Evolutionary conservation across 2,329 filamentous ascomycete species (phyloP), one percentile per base, ranked within the genome.

Genomic region (Talaromyces piceae): DNA sequence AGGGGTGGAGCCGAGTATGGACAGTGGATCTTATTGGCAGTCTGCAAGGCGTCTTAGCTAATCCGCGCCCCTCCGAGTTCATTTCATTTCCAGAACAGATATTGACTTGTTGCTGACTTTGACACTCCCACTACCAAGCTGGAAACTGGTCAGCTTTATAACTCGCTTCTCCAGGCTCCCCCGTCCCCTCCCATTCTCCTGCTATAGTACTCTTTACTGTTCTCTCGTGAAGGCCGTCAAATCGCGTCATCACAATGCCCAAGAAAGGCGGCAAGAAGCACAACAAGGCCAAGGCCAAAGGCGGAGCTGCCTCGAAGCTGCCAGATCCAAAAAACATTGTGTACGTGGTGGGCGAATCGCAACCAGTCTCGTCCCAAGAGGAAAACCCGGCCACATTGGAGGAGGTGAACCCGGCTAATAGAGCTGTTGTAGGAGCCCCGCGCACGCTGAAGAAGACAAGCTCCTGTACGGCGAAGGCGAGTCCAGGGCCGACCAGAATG

Each of bases 191-290:
- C 20, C 16, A 28, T 18, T 26, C 27, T 13, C 22, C 26, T 11
- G n/a, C 44, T 11, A 13, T 11, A 1, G n/a, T 26, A 26, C 41
- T 28, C 27, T 5, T 18, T n/a, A 41, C 23, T 45, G 26, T 11
- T 18, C 33, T 20, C n/a, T n/a, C n/a, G n/a, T n/a, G n/a, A n/a
- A 44, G 12, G 5, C 4, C 11, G 4, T 18, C 41, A 22, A 45
- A 37, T 43, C 20, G 23, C 23, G 7, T 23, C 33, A 31, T 12
- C 41, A 27, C 25, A 22, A 54, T 54, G 51, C 26, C 51, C 12
- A 54, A 54, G 48, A 54, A 50, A 37, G 51, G 51, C 33, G 51
- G 51, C 46, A 54, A 54, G 47, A 54, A 54, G 37, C 22, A 49
- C 20, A 31, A 49, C 26, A 49, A 37, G 20, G 33, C 41, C 37